Base-by-base conservation (phyloP, 2,329 filamentous ascomycete species). In the Pseudopyricularia cyperi region DNA sequence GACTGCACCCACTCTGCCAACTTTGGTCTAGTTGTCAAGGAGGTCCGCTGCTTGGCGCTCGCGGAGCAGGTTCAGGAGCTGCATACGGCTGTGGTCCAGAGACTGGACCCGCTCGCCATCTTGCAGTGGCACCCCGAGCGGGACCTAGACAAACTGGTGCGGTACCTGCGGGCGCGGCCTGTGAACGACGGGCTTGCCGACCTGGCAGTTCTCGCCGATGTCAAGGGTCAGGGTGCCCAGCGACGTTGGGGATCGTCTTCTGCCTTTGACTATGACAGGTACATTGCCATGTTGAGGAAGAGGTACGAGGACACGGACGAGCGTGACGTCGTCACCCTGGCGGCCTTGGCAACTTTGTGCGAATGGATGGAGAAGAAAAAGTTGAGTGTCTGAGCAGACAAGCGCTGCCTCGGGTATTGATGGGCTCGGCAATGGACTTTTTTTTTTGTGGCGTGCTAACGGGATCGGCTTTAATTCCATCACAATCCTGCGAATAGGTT, bases 201-300 rank as follows among this genome's bases (percentile, higher is more conserved):
- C 3, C 14, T 51, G 1, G 50, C 24, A 24, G 14, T 26, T 22
- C 26, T 51, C 12, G 50, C 50, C 5, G 22, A 17, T 17, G 28
- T 9, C 11, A 35, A 34, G 30, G 47, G 30, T 12, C 30, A 32
- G 47, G 30, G 15, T 9, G n/a, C 7, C 15, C 22, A 32, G 7
- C 11, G 39, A 15, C 39, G 28, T 8, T 14, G 7, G 46, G 28
- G 30, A 14, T 11, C 24, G n/a, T 15, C 26, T 14, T 19, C 48
- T 26, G 17, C 35, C 39, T 51, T 51, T 51, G 50, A 51, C 39
- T 51, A 33, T 7, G 50, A 51, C 17, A 44, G 50, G 19, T 51
- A 51, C 30, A 15, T 46, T n/a, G 37, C 28, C 4, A 51, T 51
- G 50, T 32, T 51, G 37, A 51, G 30, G 30, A 51, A 51, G 35